Percentiles rank a stretch among this genome's conserved stretches.
phyloP scores from a whole-genome alignment of 176 grass and related monocot species.

The Ensete ventricosum region DNA sequence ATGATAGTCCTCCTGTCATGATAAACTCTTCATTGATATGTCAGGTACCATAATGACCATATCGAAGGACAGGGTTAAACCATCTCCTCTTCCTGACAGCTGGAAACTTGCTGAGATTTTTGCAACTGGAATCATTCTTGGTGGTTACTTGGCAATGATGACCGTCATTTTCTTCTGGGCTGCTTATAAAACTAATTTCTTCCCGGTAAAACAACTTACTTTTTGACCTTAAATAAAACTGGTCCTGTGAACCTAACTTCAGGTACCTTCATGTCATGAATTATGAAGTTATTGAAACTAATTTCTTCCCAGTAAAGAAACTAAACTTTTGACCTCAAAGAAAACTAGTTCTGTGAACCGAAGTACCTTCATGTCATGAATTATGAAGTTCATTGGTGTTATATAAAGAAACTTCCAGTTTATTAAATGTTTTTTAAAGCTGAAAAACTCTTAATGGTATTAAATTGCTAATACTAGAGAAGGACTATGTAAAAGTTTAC shows the following conservation, averaged over 20 bases:
- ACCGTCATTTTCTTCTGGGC: slow-evolving; percentile 96
- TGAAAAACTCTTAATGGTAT: too few relatives aligned
- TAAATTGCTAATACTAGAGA: neutral
- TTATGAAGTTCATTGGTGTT: neutral
- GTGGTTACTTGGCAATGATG: slow-evolving; percentile 79
- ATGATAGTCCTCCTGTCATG: slow-evolving; percentile 26
- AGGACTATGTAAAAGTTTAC: neutral
- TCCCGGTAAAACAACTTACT: slow-evolving; percentile 36
- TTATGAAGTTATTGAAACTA: slow-evolving; percentile 20
- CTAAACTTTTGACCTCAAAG: neutral
- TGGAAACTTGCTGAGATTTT: slow-evolving; percentile 94
- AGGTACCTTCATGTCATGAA: neutral
- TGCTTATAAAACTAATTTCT: slow-evolving; percentile 80
- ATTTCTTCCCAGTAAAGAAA: slow-evolving; percentile 62
- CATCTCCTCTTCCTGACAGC: slow-evolving; percentile 73
- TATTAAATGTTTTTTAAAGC: too few relatives aligned
- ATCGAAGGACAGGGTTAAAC: slow-evolving; percentile 89
- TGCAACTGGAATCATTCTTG: slow-evolving; percentile 72
- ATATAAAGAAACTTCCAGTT: too few relatives aligned
- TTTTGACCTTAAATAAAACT: neutral
- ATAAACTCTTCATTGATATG: neutral
- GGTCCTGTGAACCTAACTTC: neutral
- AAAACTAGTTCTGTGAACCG: neutral
- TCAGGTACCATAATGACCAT: slow-evolving; percentile 95
- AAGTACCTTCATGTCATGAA: neutral